These are phyloP conservation scores for Podospora comata DNA, from an alignment of 495 filamentous ascomycete species.

Conservation along the genomic window DNA sequence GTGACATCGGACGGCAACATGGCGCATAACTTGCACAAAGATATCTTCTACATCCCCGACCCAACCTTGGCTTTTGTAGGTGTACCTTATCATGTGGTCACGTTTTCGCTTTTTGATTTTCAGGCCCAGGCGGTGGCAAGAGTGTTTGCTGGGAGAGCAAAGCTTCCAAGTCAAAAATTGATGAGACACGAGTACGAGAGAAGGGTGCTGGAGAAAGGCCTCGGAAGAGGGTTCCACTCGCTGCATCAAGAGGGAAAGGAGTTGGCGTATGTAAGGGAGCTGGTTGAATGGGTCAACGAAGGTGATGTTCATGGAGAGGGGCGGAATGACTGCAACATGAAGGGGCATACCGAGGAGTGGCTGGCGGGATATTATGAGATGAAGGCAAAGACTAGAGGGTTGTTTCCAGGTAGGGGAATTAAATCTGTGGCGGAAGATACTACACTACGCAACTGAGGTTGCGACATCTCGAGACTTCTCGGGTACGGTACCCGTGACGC, in stretches of 20 bases:
- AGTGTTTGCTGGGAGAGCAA: constrained; percentile 51
- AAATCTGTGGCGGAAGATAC: neutral
- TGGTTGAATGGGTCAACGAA: constrained; percentile 54
- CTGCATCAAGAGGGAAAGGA: constrained; percentile 46
- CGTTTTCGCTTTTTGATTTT: constrained; percentile 64
- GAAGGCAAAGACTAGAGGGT: constrained; percentile 18
- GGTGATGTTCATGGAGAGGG: constrained; percentile 21
- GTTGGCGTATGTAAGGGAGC: constrained; percentile 51
- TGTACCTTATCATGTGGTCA: constrained; percentile 57
- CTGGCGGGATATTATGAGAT: constrained; percentile 18
- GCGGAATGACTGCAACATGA: constrained; percentile 34
- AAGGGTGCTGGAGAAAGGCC: constrained; percentile 43
- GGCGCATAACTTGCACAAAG: constrained; percentile 64
- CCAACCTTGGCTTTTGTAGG: constrained; percentile 61
- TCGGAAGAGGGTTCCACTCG: constrained; percentile 54
- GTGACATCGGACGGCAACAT: constrained; percentile 60
- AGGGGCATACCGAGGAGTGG: constrained; percentile 49
- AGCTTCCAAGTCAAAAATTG: constrained; percentile 43
- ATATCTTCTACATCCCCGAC: constrained; percentile 66
- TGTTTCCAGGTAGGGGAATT: constrained; percentile 1
- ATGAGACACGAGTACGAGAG: constrained; percentile 55
- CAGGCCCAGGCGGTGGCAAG: constrained; percentile 59
- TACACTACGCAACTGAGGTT: neutral
- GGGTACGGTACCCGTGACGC: too few species aligned
- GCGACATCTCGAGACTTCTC: neutral